Base-by-base conservation (phyloP, 495 filamentous ascomycete genomes). In the Wilcoxina mikolae region DNA sequence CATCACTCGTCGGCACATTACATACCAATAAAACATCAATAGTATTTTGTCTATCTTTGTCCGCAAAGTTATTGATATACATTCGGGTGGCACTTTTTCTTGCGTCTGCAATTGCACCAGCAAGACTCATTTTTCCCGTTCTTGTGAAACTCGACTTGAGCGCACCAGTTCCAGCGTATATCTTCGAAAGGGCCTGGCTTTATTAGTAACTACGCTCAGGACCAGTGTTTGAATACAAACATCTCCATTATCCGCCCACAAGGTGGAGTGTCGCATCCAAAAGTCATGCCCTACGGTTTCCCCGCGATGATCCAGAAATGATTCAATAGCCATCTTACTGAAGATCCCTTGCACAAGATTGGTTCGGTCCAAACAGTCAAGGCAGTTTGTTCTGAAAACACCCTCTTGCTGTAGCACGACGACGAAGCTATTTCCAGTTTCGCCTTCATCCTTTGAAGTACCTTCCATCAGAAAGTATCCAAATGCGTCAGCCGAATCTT, bases 211-310 rank as follows among this genome's bases (percentile, higher is more conserved):
- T 27, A 31, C 15, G 12, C 4, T 31, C 17, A 15, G 24, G 41
- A 20, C 39, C 25, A n/a, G 27, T n/a, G 18, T 22, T 38, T 1
- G 41, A 29, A 25, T 56, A 62, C 65, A 52, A 29, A 68, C 80
- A 72, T 98, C 91, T 26, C 91, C 91, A 71, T 95, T 95, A 67
- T 98, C 91, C n/a, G 91, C 91, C 91, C 91, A 98, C 1, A 98
- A 72, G 55, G 76, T 87, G 26, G 86, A 87, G 69, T 98, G 91
- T 29, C 87, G 74, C 67, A 85, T 79, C 79, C 88, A 90, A 60
- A 96, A 83, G 62, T 96, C 91, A 0, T 82, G 74, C 28, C 73
- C 73, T 1, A 85, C 76, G 50, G 59, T 69, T 60, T 84, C 76
- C 4, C 74, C 76, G 59, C 82, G 76, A 51, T 89, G 84, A 4